phyloP scores from a whole-genome alignment of 345 rosid species.

The Nephelium lappaceum region DNA sequence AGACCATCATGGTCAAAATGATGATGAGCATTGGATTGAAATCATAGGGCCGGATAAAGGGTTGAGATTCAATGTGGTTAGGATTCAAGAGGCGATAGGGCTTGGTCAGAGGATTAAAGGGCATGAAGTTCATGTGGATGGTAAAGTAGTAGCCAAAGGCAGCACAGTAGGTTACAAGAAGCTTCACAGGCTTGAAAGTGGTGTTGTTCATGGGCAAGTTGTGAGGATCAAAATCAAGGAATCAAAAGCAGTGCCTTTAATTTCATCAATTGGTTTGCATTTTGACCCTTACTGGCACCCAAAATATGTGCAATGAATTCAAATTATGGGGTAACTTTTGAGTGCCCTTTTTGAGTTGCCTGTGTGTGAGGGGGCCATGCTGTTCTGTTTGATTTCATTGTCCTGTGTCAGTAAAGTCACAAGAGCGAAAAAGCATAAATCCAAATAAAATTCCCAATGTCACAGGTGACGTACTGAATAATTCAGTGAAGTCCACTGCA shows the following conservation, averaged over 20 bases:
- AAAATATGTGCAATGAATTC: neutral
- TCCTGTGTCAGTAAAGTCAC: neutral
- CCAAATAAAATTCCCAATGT: neutral
- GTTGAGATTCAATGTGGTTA: slow-evolving; percentile 57
- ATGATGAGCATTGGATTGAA: slow-evolving; percentile 50
- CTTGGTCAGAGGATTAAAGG: slow-evolving; percentile 63
- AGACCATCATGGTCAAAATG: slow-evolving; percentile 19
- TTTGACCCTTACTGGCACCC: slow-evolving; percentile 59
- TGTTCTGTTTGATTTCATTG: neutral
- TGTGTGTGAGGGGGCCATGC: neutral
- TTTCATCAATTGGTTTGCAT: slow-evolving; percentile 72
- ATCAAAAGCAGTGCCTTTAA: slow-evolving; percentile 54
- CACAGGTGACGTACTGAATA: too few relatives aligned
- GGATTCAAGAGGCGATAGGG: slow-evolving; percentile 76
- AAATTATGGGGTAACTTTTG: neutral
- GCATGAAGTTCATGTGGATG: slow-evolving; percentile 60
- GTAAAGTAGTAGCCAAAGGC: slow-evolving; percentile 48
- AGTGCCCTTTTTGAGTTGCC: neutral
- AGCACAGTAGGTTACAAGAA: slow-evolving; percentile 70
- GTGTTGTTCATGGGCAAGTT: slow-evolving; percentile 31
- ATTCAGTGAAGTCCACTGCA: too few relatives aligned
- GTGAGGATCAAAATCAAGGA: slow-evolving; percentile 50
- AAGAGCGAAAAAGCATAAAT: neutral
- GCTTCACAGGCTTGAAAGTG: slow-evolving; percentile 51
- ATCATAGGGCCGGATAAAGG: slow-evolving; percentile 28